Percentiles rank a stretch among this genome's conserved stretches.
Conservation (phyloP, 2,329 filamentous ascomycete species). For the Calonectria naviculata region DNA sequence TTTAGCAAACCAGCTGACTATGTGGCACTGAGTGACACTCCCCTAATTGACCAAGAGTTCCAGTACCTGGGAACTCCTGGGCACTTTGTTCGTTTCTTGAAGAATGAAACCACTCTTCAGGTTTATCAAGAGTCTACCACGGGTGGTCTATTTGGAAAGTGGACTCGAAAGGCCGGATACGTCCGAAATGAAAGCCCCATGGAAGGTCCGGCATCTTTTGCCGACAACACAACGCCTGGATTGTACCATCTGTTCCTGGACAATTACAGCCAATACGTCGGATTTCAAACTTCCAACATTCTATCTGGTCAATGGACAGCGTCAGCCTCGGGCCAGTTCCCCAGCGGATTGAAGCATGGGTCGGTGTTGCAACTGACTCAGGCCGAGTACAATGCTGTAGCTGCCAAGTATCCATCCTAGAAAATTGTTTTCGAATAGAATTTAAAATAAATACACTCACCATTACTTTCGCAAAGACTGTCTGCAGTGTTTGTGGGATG, state of each 20-base stretch:
- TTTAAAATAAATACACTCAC: background rate
- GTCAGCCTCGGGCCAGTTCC: slow-evolving; percentile 51
- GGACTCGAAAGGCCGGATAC: slow-evolving; percentile 53
- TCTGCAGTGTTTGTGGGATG: too few relatives aligned
- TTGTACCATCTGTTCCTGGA: slow-evolving; percentile 57
- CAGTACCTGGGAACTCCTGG: slow-evolving; percentile 53
- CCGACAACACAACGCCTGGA: slow-evolving; percentile 47
- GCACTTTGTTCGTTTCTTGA: slow-evolving; percentile 59
- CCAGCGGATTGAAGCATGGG: slow-evolving; percentile 59
- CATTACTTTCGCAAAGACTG: too few relatives aligned
- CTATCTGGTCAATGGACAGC: slow-evolving; percentile 40
- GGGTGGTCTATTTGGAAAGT: slow-evolving; percentile 59
- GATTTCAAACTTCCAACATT: slow-evolving; percentile 55
- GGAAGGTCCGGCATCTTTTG: slow-evolving; percentile 52
- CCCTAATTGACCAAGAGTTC: slow-evolving; percentile 63
- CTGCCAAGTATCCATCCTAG: slow-evolving; percentile 25
- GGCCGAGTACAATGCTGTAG: slow-evolving; percentile 50
- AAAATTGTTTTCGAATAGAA: background rate
- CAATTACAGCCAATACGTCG: slow-evolving; percentile 56
- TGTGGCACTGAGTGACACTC: slow-evolving; percentile 50
- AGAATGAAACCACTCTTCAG: slow-evolving; percentile 60
- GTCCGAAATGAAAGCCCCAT: slow-evolving; percentile 44
- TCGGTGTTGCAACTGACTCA: slow-evolving; percentile 57
- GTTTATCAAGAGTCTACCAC: slow-evolving; percentile 59
- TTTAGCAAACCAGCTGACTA: slow-evolving; percentile 59